Percentiles rank a stretch among this genome's conserved stretches.
Conservation (phyloP, 306 rosid genomes). For the Prunus davidiana region DNA sequence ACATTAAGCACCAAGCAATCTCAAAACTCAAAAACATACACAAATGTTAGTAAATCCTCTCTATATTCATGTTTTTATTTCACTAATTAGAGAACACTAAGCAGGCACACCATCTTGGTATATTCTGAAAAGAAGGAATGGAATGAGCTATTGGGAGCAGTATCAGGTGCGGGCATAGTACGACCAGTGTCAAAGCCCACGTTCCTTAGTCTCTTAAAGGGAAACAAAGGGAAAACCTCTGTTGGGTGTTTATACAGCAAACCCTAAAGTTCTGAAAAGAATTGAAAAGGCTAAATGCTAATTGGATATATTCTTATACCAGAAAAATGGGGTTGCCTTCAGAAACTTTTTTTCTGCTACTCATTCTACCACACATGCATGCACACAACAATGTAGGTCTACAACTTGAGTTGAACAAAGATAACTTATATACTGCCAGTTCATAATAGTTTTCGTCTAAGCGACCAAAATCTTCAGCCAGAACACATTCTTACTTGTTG, state of each 20-base stretch:
- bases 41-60: no score
- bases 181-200: no score
- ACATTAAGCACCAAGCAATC: slow-evolving; percentile 3
- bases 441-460: slow-evolving; percentile 1
- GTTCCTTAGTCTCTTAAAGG: neutral
- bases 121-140: neutral
- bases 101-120: no score
- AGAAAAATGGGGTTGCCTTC: neutral
- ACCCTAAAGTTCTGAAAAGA: neutral
- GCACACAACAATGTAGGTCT: neutral
- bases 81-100: no score
- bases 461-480: slow-evolving; percentile 28
- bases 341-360: neutral
- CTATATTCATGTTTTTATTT: no score
- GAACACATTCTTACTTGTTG: slow-evolving; percentile 73
- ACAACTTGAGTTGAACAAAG: slow-evolving; percentile 1
- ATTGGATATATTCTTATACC: neutral
- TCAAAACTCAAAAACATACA: neutral
- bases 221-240: neutral
- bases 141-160: neutral
- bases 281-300: neutral
- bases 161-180: no score
- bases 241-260: neutral
- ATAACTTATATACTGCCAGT: neutral
- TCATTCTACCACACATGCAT: neutral